phyloP scores from a whole-genome alignment of 2,329 filamentous ascomycete genomes.

The Chrysoporthe puriensis region DNA sequence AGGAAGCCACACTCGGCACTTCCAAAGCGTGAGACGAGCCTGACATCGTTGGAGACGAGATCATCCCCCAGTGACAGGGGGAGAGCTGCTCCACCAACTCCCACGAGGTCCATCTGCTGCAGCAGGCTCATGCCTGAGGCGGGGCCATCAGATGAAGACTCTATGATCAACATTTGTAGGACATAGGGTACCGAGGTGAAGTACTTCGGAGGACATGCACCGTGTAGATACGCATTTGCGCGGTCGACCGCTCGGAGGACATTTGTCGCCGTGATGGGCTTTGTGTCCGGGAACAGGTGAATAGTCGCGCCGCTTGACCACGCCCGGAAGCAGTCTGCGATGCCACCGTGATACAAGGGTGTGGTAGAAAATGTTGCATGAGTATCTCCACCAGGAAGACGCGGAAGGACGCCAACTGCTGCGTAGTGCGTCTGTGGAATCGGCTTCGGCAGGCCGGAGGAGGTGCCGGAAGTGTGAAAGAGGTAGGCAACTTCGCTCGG shows the following conservation, averaged over 20 bases:
- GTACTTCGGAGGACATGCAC: conserved; percentile 48
- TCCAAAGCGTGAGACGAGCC: conserved; percentile 65
- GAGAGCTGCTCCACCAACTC: conserved; percentile 65
- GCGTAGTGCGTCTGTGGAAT: conserved; percentile 62
- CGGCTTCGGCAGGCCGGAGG: conserved; percentile 64
- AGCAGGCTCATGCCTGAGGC: conserved; percentile 46
- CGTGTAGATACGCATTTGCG: conserved; percentile 35
- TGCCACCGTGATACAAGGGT: conserved; percentile 67
- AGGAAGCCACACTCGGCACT: conserved; percentile 70
- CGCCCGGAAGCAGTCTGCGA: conserved; percentile 64
- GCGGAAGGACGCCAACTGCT: conserved; percentile 58
- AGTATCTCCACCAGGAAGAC: conserved; percentile 41
- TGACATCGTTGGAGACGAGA: conserved; percentile 54
- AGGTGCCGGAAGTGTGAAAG: conserved; percentile 68
- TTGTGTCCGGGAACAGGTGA: conserved; percentile 64
- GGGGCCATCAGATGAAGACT: conserved; percentile 27
- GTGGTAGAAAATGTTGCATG: conserved; percentile 66
- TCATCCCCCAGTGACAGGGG: conserved; percentile 55
- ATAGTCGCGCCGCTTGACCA: conserved; percentile 64
- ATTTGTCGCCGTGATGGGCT: conserved; percentile 60
- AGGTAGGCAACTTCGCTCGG: conserved; percentile 55
- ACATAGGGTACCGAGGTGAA: conserved; percentile 67
- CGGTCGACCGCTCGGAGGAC: conserved; percentile 51
- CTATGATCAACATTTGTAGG: conserved; percentile 53
- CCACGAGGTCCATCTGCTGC: conserved; percentile 60